These are phyloP conservation scores for Chlorella sorokiniana DNA, from an alignment of 139 green algal genomes.

Conservation along the genomic window DNA sequence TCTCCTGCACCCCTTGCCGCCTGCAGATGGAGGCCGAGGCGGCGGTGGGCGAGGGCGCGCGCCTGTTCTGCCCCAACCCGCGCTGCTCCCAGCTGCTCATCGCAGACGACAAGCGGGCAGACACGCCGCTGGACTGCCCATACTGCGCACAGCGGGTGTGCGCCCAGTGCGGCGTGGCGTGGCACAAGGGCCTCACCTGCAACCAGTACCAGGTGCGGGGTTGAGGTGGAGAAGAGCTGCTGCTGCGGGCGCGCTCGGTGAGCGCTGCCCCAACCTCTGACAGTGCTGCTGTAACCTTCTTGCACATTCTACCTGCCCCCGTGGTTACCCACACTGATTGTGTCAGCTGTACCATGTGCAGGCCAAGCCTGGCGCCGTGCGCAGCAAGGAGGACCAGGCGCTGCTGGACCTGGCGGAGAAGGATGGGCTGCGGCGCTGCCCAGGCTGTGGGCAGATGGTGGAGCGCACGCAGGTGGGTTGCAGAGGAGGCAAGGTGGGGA, in stretches of 20 bases:
- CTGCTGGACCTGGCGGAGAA: slow-evolving; percentile 42
- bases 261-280: too few relatives aligned
- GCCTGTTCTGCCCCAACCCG: slow-evolving; percentile 54
- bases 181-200: slow-evolving; percentile 53
- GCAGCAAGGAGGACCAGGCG: slow-evolving; percentile 49
- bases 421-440: slow-evolving; percentile 53
- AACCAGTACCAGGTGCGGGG: slow-evolving; percentile 44
- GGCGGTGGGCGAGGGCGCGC: slow-evolving; percentile 23
- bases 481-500: neutral
- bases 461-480: slow-evolving; percentile 33
- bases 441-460: slow-evolving; percentile 47
- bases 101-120: slow-evolving; percentile 2
- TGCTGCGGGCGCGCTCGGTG: too few relatives aligned
- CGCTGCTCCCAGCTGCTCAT: slow-evolving; percentile 31
- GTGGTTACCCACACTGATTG: neutral
- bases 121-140: slow-evolving; percentile 14
- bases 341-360: too few relatives aligned
- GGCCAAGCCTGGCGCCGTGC: slow-evolving; percentile 46
- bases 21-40: slow-evolving; percentile 46
- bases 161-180: slow-evolving; percentile 26
- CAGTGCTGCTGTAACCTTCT: too few relatives aligned
- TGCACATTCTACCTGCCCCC: neutral
- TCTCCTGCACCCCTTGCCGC: neutral
- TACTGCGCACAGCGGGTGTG: slow-evolving; percentile 24
- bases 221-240: neutral